Evolutionary conservation across 371 early-diverging fungal genomes (phyloP), one percentile per base, ranked within the genome.

Genomic region (Mortierella sp.): DNA sequence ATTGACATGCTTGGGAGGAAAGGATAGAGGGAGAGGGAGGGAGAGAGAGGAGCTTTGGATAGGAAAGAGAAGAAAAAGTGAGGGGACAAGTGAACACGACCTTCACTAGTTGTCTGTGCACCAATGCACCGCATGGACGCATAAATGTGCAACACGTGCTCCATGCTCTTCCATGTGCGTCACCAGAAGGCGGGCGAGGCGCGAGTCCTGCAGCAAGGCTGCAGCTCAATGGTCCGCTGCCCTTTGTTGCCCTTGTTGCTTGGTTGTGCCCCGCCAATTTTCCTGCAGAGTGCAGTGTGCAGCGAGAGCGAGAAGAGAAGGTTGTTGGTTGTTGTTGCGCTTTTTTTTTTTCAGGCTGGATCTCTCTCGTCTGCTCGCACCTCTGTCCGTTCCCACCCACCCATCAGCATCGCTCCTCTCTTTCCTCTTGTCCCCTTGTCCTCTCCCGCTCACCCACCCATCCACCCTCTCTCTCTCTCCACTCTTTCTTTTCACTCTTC

Each of bases 1-100:
- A 67, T 67, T 34, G 72, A 72, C 72, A 72, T 72, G 49, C 38
- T 54, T 16, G 24, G 14, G 48, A 49, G 10, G 2, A 21, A 8
- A 23, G 45, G 14, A 21, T 1, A 0, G 30, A 23, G 23, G 24
- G 9, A 1, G 2, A 21, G 30, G n/a, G 26, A 28, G 38, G 24
- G 27, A 24, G 52, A 41, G 51, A 42, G n/a, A 9, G 16, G 7
- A 31, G 23, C 18, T n/a, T 46, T 46, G n/a, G n/a, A n/a, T 46
- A 10, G 10, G 10, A 19, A 10, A 6, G 10, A 6, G 6, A 19
- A 41, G 41, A 28, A 27, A 57, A 31, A 24, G 10, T 14, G 21
- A 31, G 47, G 34, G 23, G 47, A 28, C 9, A 13, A 41, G 27
- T 10, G n/a, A 54, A 7, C n/a, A n/a, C n/a, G n/a, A n/a, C n/a